Base-by-base conservation (phyloP, 2,329 filamentous ascomycete species). In the Pseudopyrenochaeta lycopersici region DNA sequence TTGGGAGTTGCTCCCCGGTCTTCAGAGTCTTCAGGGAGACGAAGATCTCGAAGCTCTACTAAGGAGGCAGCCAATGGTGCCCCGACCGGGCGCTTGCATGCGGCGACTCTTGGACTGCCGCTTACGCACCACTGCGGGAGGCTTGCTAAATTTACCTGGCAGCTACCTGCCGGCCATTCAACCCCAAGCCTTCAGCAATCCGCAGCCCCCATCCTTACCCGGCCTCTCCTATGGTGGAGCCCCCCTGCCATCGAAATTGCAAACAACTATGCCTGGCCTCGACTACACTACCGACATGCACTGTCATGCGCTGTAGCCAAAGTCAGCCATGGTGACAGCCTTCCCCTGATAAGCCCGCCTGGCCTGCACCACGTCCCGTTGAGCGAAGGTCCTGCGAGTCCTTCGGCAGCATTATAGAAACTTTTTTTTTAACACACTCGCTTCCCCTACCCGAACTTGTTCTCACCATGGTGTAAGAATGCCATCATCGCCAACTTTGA, bases 121-220 rank as follows among this genome's bases (percentile, higher is more conserved):
- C 64, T 66, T 61, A 66, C 59, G 61, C 63, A 65, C 54, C 46
- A 49, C 48, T 32, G 40, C 50, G 42, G 53, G 57, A 59, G 56
- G 56, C 56, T 53, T 58, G 63, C 62, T 63, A 66, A 68, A 67
- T 66, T 63, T 67, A 64, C 58, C 23, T n/a, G 14, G 21, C 36
- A 15, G 21, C 18, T n/a, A 15, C 3, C 17, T 30, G 39, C 41
- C 32, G n/a, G 30, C 41, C 41, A 44, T 58, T 59, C 44, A 41
- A 41, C 48, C 48, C 49, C 52, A 41, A 46, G 49, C 45, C 29
- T 41, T 48, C 52, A 55, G 46, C 51, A 49, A 46, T 45, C 11
- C 29, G n/a, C 42, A 30, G 46, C 49, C 49, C 52, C 54, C 36
- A 9, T 30, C 42, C 30, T 44, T 32, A 32, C n/a, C 9, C 30